Conservation (phyloP, 805 yeast species). For the Kregervanrija fluxuum region DNA sequence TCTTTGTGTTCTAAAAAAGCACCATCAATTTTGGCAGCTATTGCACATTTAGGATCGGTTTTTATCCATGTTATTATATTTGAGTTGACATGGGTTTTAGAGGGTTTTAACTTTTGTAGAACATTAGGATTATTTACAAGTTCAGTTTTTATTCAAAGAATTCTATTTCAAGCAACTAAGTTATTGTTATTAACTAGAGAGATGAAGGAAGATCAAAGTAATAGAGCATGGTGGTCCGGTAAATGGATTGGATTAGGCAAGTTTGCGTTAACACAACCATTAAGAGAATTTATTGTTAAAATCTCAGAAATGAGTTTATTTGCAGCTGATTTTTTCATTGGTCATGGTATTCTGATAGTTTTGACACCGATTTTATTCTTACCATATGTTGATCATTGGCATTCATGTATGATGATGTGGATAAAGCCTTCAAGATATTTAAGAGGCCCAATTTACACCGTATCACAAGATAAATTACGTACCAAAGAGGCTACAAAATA, state of each 20-base stretch:
- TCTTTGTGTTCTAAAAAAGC: constrained; percentile 27
- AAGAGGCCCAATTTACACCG: constrained; percentile 33
- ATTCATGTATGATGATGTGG: constrained; percentile 45
- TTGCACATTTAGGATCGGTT: constrained; percentile 32
- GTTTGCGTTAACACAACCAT: constrained; percentile 34
- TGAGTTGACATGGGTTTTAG: constrained; percentile 32
- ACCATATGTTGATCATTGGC: constrained; percentile 43
- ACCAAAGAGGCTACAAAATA: constrained; percentile 38
- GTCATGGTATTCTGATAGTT: constrained; percentile 34
- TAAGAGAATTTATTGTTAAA: constrained; percentile 41
- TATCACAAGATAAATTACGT: constrained; percentile 32
- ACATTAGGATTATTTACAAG: constrained; percentile 34
- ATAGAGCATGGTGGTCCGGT: constrained; percentile 51
- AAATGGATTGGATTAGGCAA: constrained; percentile 35
- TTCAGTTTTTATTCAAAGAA: constrained; percentile 31
- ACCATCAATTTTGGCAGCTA: constrained; percentile 33
- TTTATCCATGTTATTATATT: constrained; percentile 28
- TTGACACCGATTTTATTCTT: constrained; percentile 35
- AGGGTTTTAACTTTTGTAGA: constrained; percentile 35
- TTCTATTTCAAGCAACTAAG: constrained; percentile 28
- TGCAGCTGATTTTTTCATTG: constrained; percentile 40
- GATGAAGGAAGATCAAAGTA: constrained; percentile 31
- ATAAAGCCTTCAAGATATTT: constrained; percentile 32
- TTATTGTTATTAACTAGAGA: constrained; percentile 34
- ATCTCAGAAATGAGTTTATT: constrained; percentile 37